Percentiles rank a stretch among this genome's conserved stretches.
These are phyloP conservation scores for Aspergillus thermomutatus DNA, from an alignment of 2,329 filamentous ascomycete genomes.

Conservation along the genomic window DNA sequence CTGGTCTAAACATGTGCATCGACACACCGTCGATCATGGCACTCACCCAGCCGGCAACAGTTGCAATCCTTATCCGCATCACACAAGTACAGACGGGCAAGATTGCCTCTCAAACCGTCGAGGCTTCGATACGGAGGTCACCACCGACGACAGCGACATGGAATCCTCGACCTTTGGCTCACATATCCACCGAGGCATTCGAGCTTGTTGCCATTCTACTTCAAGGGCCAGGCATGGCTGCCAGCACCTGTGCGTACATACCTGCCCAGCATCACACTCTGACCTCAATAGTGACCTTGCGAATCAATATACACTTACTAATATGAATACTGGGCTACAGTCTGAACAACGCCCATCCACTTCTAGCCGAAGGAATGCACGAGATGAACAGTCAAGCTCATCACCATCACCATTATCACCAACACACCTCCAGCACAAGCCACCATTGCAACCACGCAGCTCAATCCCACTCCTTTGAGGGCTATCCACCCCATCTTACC, in stretches of 20 bases:
- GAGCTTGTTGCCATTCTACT: neutral
- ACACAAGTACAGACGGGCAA: neutral
- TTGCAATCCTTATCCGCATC: neutral
- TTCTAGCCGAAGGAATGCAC: neutral
- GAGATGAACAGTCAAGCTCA: neutral
- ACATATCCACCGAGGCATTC: neutral
- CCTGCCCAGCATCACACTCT: neutral
- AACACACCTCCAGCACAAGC: neutral
- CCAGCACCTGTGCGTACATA: neutral
- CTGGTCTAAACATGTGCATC: neutral
- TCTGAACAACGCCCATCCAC: neutral
- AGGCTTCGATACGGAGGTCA: neutral
- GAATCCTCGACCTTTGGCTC: neutral
- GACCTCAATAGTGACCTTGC: neutral
- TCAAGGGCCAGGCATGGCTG: neutral
- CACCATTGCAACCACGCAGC: neutral
- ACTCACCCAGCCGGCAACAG: neutral
- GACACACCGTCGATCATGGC: neutral
- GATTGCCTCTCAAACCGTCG: neutral
- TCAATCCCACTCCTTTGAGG: neutral
- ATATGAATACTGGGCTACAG: neutral
- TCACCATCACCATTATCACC: neutral
- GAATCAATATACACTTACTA: neutral
- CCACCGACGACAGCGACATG: neutral
- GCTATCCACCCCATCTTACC: neutral